These are phyloP conservation scores for Solanum commersonii DNA, from an alignment of 257 asterid genomes.

Conservation along the genomic window DNA sequence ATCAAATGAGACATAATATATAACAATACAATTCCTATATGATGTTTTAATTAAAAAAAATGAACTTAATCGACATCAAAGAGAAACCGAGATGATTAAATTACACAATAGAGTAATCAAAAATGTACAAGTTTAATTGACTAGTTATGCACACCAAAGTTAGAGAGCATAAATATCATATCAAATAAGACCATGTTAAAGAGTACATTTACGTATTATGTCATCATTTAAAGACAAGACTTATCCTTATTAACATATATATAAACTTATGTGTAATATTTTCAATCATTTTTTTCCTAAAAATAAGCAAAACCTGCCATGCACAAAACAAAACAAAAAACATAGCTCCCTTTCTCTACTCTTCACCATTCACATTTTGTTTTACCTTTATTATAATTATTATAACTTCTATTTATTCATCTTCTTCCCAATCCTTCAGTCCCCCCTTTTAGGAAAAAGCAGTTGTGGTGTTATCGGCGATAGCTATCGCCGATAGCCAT, in stretches of 20 bases:
- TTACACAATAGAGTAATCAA: background rate
- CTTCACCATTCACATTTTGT: background rate
- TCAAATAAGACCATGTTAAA: background rate
- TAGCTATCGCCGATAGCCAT: background rate
- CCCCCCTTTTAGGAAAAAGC: background rate
- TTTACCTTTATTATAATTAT: background rate
- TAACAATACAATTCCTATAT: background rate
- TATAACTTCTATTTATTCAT: background rate
- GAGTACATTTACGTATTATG: background rate
- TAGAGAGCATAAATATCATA: background rate
- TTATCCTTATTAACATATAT: background rate
- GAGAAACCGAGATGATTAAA: background rate
- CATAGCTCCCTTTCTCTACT: background rate
- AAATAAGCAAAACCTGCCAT: background rate
- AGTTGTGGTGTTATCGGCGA: background rate
- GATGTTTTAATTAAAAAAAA: background rate
- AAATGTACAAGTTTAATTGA: background rate
- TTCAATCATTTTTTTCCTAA: background rate
- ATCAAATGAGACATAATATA: background rate
- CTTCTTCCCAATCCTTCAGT: background rate
- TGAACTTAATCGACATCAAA: background rate
- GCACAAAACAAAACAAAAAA: background rate
- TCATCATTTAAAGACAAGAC: background rate
- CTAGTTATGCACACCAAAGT: background rate
- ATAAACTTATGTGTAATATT: background rate